Evolutionary conservation across 225 moss, liverwort and hornwort species (phyloP).

Genomic region (Polytrichum commune): DNA sequence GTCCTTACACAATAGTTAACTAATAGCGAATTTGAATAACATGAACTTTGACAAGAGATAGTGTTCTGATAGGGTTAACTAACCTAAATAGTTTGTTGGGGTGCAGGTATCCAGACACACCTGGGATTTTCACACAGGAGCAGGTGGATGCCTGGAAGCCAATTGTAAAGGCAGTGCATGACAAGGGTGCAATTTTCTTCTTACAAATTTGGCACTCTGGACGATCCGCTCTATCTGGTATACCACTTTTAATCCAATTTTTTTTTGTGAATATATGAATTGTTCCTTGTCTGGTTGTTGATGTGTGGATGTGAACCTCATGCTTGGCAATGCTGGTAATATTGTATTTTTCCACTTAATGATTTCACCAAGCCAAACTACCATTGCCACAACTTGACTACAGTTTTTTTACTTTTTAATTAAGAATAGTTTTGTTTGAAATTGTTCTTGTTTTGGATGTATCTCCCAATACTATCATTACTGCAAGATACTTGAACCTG

Average conservation of each 20-base stretch:
- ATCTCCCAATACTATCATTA: too few species aligned
- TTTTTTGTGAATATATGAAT: background rate
- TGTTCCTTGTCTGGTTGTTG: background rate
- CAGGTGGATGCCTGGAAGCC: constrained; percentile 75
- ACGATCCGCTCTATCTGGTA: constrained; percentile 52
- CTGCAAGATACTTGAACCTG: too few species aligned
- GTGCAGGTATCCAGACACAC: constrained; percentile 49
- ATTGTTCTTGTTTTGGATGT: too few species aligned
- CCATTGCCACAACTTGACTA: too few species aligned
- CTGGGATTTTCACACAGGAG: constrained; percentile 56
- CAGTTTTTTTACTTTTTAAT: too few species aligned
- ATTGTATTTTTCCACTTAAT: background rate
- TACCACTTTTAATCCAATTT: constrained; percentile 2
- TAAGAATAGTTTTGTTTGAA: too few species aligned
- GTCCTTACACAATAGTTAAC: too few species aligned
- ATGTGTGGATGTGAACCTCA: background rate
- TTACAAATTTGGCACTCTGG: constrained; percentile 65
- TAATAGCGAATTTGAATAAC: too few species aligned
- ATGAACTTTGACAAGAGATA: too few species aligned
- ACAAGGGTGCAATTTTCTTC: constrained; percentile 71
- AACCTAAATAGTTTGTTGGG: background rate
- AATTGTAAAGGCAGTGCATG: constrained; percentile 82
- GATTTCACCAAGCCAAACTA: background rate
- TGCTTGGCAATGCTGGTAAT: background rate
- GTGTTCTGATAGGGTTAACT: background rate